A percentile compares a stretch with the other conserved stretches of the same genome.
These are phyloP conservation scores for Acidiella bohemica DNA, from an alignment of 495 filamentous ascomycete genomes.

Conservation along the genomic window DNA sequence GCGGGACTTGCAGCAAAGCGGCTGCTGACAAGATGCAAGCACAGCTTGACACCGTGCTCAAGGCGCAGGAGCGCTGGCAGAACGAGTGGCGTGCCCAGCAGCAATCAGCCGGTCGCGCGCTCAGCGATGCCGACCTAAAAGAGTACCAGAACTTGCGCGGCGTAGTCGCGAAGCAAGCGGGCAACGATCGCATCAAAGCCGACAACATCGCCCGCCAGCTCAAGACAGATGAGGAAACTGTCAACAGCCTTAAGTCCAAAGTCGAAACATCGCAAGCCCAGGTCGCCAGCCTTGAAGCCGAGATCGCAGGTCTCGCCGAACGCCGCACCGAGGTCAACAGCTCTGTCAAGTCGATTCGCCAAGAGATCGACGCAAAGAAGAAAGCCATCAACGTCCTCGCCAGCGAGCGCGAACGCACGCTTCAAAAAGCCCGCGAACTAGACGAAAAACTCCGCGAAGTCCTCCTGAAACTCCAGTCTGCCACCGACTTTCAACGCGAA, in stretches of 20 bases:
- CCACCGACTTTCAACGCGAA: constrained; percentile 69
- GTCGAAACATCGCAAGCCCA: constrained; percentile 65
- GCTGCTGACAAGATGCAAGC: constrained; percentile 60
- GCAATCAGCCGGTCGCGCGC: constrained; percentile 71
- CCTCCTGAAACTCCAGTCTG: constrained; percentile 62
- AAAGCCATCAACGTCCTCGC: constrained; percentile 73
- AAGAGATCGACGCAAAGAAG: constrained; percentile 78
- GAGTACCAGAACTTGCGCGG: constrained; percentile 78
- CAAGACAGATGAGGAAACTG: constrained; percentile 79
- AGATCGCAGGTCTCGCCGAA: constrained; percentile 54
- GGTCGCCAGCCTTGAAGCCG: constrained; percentile 56
- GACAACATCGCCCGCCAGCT: constrained; percentile 71
- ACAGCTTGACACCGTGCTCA: constrained; percentile 69
- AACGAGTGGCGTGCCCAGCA: constrained; percentile 67
- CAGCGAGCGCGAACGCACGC: constrained; percentile 67
- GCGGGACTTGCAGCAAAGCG: constrained; percentile 53
- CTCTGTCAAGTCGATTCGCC: constrained; percentile 49
- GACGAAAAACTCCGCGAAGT: constrained; percentile 83
- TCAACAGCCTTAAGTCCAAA: constrained; percentile 73
- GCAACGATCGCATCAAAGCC: constrained; percentile 66
- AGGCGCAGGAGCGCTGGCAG: constrained; percentile 81
- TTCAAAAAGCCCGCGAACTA: constrained; percentile 69
- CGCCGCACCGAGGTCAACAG: constrained; percentile 47
- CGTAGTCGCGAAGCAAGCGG: constrained; percentile 74
- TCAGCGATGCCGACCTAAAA: constrained; percentile 75